Conservation (phyloP, 2,329 filamentous ascomycete species). For the Fusarium sp. region DNA sequence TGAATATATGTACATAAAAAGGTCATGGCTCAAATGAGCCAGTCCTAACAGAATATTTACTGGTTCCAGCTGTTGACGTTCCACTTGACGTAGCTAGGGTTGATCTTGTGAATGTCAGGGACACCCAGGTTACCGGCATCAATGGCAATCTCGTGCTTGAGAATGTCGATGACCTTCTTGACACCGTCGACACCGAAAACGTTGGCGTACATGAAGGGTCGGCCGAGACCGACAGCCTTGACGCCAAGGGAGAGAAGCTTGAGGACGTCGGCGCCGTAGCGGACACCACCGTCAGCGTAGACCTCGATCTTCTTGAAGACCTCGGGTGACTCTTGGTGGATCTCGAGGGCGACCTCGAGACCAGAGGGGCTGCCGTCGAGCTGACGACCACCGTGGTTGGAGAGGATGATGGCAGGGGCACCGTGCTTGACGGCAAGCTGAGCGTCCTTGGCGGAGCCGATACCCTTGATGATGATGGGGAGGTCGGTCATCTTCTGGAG, state of each 20-base stretch:
- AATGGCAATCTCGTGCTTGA: slow-evolving; percentile 61
- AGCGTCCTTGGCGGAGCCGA: slow-evolving; percentile 51
- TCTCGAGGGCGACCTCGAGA: slow-evolving; percentile 53
- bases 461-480: slow-evolving; percentile 55
- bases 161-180: slow-evolving; percentile 53
- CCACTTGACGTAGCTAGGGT: slow-evolving; percentile 43
- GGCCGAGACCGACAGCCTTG: slow-evolving; percentile 57
- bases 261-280: slow-evolving; percentile 56
- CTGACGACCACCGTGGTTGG: slow-evolving; percentile 57
- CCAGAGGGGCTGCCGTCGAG: slow-evolving; percentile 52
- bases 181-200: slow-evolving; percentile 62
- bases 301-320: slow-evolving; percentile 53
- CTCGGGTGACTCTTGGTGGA: slow-evolving; percentile 50
- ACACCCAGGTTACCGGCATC: slow-evolving; percentile 58
- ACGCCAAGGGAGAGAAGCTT: slow-evolving; percentile 57
- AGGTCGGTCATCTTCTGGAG: slow-evolving; percentile 50
- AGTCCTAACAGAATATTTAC: slow-evolving; percentile 16
- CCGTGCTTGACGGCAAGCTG: slow-evolving; percentile 47
- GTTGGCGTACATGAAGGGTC: slow-evolving; percentile 65
- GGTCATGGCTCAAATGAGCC: not conserved
- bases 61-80: slow-evolving; percentile 39
- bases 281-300: slow-evolving; percentile 55
- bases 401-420: slow-evolving; percentile 51
- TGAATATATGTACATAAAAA: slow-evolving; percentile 25
- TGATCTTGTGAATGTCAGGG: slow-evolving; percentile 49